Base-by-base conservation (phyloP, 345 rosid species). In the Acer yangbiense region DNA sequence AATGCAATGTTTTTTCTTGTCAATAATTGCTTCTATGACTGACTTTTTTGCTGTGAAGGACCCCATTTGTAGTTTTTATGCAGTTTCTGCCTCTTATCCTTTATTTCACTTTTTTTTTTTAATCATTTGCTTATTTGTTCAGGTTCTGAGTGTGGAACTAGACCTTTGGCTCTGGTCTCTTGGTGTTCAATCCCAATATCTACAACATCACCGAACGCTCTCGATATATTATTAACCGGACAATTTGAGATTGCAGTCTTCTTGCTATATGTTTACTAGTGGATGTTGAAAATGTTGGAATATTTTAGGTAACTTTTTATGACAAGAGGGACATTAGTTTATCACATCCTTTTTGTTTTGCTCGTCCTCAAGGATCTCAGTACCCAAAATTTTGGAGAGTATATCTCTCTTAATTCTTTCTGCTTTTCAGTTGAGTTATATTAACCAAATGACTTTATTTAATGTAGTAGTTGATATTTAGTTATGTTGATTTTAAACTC, bases 101-200 rank as follows among this genome's bases (percentile, higher is more conserved):
- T 65, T 73, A 21, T 69, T 65, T 46, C 52, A 52, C 41, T 17
- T 54, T 71, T 39, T n/a, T 55, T 63, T 5, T 25, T 54, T 62
- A 69, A 54, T 69, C 32, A 41, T 69, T n/a, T 43, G 20, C 72
- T 62, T 69, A 6, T 75, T 69, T 71, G 57, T 82, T 48, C 90
- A 92, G 97, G 94, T 90, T 75, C 83, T 87, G 54, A 90, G 92
- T 75, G 84, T 87, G 77, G 94, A 92, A 82, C 79, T 92, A 84
- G 97, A 92, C 85, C 94, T 92, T 72, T 92, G 97, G 97, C 93
- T 92, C 35, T 92, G 95, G 95, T 86, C 95, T 71, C 82, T 81
- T 23, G 95, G 95, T 12, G 83, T 93, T 65, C 89, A 79, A 69
- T 81, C 77, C 52, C 81, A 87, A 18, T 87, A 90, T 25, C 86